phyloP scores from a whole-genome alignment of 164 flowering plant species.

The Vitis cinerea region DNA sequence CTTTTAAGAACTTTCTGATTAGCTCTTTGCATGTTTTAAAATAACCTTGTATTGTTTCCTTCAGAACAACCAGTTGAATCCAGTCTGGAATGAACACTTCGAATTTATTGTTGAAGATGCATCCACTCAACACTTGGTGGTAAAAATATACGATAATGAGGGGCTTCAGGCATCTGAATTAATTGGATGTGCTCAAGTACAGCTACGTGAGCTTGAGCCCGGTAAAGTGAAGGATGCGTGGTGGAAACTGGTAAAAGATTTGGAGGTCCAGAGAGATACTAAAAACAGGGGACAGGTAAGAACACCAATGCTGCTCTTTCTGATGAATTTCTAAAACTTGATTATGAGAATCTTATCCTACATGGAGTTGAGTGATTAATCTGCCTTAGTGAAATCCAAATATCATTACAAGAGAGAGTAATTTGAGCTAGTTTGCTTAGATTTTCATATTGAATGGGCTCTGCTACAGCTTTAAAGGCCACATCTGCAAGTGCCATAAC shows the following conservation, averaged over 20 bases:
- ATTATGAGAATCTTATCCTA: background rate
- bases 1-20: background rate
- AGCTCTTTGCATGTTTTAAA: constrained; percentile 1
- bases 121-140: constrained; percentile 83
- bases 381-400: background rate
- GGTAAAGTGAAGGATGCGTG: constrained; percentile 97
- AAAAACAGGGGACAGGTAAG: constrained; percentile 92
- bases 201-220: constrained; percentile 72
- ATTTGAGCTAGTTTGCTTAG: too few relatives aligned
- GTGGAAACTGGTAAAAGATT: constrained; percentile 95
- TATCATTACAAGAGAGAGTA: too few relatives aligned
- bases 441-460: too few relatives aligned
- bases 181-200: constrained; percentile 80
- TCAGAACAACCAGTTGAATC: constrained; percentile 92
- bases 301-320: background rate
- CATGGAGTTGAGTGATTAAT: background rate
- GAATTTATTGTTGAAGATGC: constrained; percentile 90
- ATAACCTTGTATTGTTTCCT: constrained; percentile 8
- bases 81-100: constrained; percentile 97
- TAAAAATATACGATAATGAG: constrained; percentile 85
- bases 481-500: too few relatives aligned
- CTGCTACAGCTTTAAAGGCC: too few relatives aligned
- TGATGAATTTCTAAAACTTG: background rate
- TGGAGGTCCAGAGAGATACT: constrained; percentile 89
- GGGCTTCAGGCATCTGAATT: constrained; percentile 92